These are phyloP conservation scores for Phytophthora tentaculata DNA, from an alignment of 352 stramenopile species.

Conservation along the genomic window DNA sequence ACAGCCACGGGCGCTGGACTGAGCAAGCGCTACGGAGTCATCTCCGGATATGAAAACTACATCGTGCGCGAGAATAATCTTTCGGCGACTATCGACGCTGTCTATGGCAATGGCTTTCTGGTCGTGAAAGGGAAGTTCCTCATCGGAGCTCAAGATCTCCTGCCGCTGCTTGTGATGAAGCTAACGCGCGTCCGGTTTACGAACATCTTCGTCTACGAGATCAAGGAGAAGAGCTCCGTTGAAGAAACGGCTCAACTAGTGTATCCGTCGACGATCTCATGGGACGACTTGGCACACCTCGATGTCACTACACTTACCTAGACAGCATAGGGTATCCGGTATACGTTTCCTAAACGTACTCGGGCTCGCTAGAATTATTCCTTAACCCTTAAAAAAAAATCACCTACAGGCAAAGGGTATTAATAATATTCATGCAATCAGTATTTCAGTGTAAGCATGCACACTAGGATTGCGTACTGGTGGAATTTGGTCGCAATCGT, in stretches of 20 bases:
- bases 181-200: slow-evolving; percentile 36
- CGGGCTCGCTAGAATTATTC: no score
- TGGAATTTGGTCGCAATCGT: no score
- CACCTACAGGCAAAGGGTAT: no score
- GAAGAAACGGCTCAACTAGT: slow-evolving; percentile 35
- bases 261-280: slow-evolving; percentile 41
- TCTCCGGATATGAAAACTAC: slow-evolving; percentile 38
- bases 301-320: slow-evolving; percentile 30
- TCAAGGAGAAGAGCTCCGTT: slow-evolving; percentile 18
- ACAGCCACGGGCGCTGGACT: slow-evolving; percentile 29
- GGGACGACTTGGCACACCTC: slow-evolving; percentile 28
- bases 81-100: slow-evolving; percentile 38
- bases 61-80: slow-evolving; percentile 17
- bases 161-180: slow-evolving; percentile 47
- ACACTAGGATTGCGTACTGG: no score
- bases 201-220: slow-evolving; percentile 42
- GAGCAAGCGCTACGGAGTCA: slow-evolving; percentile 27
- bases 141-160: slow-evolving; percentile 37
- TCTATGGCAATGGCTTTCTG: slow-evolving; percentile 51
- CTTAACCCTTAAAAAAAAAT: no score
- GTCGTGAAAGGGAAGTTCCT: slow-evolving; percentile 45
- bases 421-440: no score
- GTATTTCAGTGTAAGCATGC: no score
- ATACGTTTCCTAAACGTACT: no score
- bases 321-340: no score